A percentile compares a stretch with the other conserved stretches of the same genome.
These are phyloP conservation scores for Spathaspora arborariae DNA, from an alignment of 805 yeast species.

Conservation along the genomic window DNA sequence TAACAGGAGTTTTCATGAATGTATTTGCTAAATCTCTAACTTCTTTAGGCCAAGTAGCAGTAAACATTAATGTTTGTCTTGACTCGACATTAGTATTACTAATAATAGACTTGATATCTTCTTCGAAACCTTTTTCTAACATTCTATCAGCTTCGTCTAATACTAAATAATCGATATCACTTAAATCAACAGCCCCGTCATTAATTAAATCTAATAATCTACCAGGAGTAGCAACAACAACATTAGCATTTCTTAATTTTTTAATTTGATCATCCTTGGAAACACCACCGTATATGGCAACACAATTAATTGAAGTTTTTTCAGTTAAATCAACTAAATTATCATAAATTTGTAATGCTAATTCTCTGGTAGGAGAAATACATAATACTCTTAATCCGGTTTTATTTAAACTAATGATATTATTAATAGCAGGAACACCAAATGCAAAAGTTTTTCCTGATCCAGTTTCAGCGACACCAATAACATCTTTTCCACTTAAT, in stretches of 20 bases:
- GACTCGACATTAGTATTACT: conserved; percentile 45
- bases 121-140: conserved; percentile 98
- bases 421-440: conserved; percentile 93
- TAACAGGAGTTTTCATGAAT: conserved; percentile 83
- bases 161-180: conserved; percentile 70
- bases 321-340: conserved; percentile 67
- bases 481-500: conserved; percentile 73
- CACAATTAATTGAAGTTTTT: conserved; percentile 61
- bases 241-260: conserved; percentile 61
- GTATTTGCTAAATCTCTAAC: conserved; percentile 87
- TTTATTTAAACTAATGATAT: conserved; percentile 45
- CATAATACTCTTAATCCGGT: conserved; percentile 71
- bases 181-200: conserved; percentile 76
- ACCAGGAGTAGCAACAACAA: conserved; percentile 98
- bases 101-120: conserved; percentile 85
- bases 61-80: conserved; percentile 95
- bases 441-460: conserved; percentile 97
- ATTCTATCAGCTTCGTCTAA: conserved; percentile 98
- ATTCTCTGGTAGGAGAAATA: conserved; percentile 95
- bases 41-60: conserved; percentile 99
- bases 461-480: conserved; percentile 98
- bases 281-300: conserved; percentile 96
- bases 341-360: conserved; percentile 91
- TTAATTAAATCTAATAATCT: conserved; percentile 85
- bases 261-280: conserved; percentile 88